Percentiles rank a stretch among this genome's conserved stretches.
These are phyloP conservation scores for Macadamia tetraphylla DNA, from an alignment of 164 flowering plant species.

Conservation along the genomic window DNA sequence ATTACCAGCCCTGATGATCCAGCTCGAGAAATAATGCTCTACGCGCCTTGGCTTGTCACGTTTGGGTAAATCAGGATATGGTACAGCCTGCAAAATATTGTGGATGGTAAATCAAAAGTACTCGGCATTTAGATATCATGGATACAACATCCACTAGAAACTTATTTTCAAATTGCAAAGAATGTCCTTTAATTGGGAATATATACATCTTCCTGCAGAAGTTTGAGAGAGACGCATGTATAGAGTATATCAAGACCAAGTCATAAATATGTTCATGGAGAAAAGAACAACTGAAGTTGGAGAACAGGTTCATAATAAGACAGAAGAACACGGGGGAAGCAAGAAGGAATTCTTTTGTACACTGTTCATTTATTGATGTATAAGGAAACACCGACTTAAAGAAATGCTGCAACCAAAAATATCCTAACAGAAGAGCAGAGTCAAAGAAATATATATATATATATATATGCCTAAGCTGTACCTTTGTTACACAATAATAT, in stretches of 20 bases:
- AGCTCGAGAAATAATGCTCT: conserved; percentile 87
- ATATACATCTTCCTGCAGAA: not conserved
- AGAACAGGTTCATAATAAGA: too few relatives aligned
- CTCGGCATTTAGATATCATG: not conserved
- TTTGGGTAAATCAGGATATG: conserved; percentile 56
- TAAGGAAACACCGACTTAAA: too few relatives aligned
- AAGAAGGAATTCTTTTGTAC: too few relatives aligned
- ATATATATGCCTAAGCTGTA: conserved; percentile 9
- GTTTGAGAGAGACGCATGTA: not conserved
- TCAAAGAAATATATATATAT: not conserved
- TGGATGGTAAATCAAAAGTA: not conserved
- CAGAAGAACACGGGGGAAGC: too few relatives aligned
- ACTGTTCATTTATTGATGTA: too few relatives aligned
- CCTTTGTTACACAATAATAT: conserved; percentile 65
- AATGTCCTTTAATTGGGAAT: not conserved
- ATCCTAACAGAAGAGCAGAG: not conserved
- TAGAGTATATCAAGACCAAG: not conserved
- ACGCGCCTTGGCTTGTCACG: conserved; percentile 97
- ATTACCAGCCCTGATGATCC: conserved; percentile 83
- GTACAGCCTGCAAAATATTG: conserved; percentile 56
- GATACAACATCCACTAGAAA: not conserved
- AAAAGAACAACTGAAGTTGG: too few relatives aligned
- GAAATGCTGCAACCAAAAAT: too few relatives aligned
- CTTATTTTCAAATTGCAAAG: not conserved
- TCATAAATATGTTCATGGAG: too few relatives aligned